phyloP scores from a whole-genome alignment of 176 grass and related monocot species.

The Alopecurus myosuroides region DNA sequence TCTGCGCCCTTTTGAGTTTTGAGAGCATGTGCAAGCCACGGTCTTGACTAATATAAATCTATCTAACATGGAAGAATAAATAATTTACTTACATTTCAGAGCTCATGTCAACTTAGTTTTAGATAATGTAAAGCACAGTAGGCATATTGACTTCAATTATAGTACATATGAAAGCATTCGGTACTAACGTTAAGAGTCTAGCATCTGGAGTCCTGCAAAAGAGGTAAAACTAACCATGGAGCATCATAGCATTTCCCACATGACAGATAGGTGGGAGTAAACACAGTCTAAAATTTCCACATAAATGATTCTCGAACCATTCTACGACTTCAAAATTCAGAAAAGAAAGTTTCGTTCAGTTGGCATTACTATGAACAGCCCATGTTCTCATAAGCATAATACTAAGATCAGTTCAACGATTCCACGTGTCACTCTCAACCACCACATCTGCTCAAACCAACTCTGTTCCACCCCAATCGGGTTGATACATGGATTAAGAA shows the following conservation, averaged over 20 bases:
- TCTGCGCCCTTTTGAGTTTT: neutral
- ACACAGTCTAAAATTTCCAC: neutral
- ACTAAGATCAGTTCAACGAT: neutral
- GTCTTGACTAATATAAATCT: too few species aligned
- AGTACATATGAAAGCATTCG: neutral
- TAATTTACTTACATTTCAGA: neutral
- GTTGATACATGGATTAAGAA: neutral
- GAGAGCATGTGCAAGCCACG: neutral
- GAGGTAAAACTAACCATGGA: neutral
- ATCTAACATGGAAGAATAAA: neutral
- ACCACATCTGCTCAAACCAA: neutral
- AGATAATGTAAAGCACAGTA: neutral
- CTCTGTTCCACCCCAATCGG: neutral
- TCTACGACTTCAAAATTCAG: neutral
- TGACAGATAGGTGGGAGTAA: neutral
- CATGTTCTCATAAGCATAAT: neutral
- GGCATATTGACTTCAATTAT: neutral
- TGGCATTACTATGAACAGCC: neutral
- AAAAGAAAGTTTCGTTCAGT: neutral
- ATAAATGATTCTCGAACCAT: neutral
- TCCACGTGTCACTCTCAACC: neutral
- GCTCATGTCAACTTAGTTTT: neutral
- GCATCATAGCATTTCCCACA: neutral
- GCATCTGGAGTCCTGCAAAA: neutral
- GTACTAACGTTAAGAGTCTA: neutral